Conservation (phyloP, 805 yeast genomes). For the Blastobotrys terrestris region DNA sequence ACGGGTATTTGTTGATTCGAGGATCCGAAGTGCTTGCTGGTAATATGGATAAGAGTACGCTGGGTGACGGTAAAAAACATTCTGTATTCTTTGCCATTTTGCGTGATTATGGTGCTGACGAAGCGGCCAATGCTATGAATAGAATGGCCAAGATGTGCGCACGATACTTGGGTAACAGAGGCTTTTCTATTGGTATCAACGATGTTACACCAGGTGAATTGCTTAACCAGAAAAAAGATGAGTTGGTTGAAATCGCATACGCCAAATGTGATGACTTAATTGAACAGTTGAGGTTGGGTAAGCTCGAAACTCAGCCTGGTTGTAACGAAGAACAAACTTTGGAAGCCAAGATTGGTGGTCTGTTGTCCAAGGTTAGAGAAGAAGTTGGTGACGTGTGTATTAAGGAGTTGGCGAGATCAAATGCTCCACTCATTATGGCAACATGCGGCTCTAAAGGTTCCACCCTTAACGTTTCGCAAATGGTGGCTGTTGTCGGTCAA, state of each 20-base stretch:
- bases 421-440: constrained; percentile 98
- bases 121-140: constrained; percentile 94
- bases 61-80: constrained; percentile 98
- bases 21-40: constrained; percentile 88
- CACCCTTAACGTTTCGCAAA: constrained; percentile 94
- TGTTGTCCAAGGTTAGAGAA: constrained; percentile 94
- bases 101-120: constrained; percentile 94
- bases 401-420: constrained; percentile 76
- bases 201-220: constrained; percentile 92
- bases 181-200: constrained; percentile 93
- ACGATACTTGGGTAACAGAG: constrained; percentile 86
- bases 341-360: constrained; percentile 95
- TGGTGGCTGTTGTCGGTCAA: constrained; percentile 99
- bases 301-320: constrained; percentile 96
- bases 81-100: constrained; percentile 92
- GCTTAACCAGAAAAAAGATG: constrained; percentile 71
- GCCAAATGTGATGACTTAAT: constrained; percentile 87
- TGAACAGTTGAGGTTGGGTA: constrained; percentile 69
- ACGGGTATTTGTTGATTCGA: constrained; percentile 85
- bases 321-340: constrained; percentile 97
- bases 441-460: constrained; percentile 99
- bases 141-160: constrained; percentile 99
- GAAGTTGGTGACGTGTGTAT: constrained; percentile 99
- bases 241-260: constrained; percentile 86
- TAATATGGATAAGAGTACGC: constrained; percentile 90